Evolutionary conservation across 768 basidiomycete genomes (phyloP).

Genomic region (Sporobolomyces phaffii): DNA sequence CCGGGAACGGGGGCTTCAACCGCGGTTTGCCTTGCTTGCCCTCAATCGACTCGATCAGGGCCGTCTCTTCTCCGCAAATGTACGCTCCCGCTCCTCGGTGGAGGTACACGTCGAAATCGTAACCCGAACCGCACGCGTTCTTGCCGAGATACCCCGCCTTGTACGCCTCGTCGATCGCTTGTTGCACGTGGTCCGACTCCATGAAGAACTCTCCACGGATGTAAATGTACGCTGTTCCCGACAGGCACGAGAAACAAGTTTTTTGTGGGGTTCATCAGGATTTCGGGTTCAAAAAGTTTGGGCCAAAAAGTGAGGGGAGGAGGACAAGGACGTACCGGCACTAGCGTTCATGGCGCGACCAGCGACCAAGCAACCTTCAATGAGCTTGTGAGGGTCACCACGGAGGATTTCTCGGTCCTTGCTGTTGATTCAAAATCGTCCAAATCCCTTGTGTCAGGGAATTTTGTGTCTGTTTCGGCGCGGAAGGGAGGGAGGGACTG

Average conservation of each 20-base stretch:
- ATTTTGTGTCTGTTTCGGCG: too few species aligned
- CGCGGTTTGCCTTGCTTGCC: constrained; percentile 98
- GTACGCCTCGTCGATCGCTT: constrained; percentile 94
- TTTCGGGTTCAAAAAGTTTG: too few species aligned
- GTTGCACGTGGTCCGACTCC: constrained; percentile 86
- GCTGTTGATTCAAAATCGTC: too few species aligned
- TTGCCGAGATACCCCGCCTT: constrained; percentile 78
- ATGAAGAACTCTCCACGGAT: constrained; percentile 97
- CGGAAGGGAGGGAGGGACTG: neutral
- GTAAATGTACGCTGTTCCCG: constrained; percentile 81
- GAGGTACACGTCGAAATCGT: constrained; percentile 95
- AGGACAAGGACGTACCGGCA: constrained; percentile 52
- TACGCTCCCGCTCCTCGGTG: constrained; percentile 98
- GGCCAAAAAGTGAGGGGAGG: neutral
- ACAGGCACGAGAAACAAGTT: too few species aligned
- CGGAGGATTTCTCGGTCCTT: constrained; percentile 98
- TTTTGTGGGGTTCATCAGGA: too few species aligned
- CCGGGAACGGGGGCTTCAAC: constrained; percentile 97
- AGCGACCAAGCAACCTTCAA: constrained; percentile 95
- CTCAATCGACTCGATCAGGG: constrained; percentile 91
- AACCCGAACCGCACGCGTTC: constrained; percentile 84
- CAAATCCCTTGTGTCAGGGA: too few species aligned
- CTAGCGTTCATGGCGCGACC: constrained; percentile 95
- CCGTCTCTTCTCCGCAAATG: constrained; percentile 98
- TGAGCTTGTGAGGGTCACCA: constrained; percentile 95